phyloP scores from a whole-genome alignment of 2,329 filamentous ascomycete species.

The Arthrinium phaeospermum region DNA sequence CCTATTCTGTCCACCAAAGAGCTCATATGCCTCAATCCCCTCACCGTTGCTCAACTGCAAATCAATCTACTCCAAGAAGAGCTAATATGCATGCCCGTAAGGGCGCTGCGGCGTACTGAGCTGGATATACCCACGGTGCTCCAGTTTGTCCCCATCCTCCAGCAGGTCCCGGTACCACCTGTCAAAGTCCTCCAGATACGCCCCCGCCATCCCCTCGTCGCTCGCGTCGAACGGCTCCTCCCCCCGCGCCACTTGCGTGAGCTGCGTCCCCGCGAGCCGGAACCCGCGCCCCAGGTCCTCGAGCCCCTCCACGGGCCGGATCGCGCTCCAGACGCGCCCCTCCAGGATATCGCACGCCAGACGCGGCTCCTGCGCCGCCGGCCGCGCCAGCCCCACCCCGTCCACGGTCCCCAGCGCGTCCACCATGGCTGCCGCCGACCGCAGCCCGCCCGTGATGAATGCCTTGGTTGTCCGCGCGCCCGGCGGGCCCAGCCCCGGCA shows the following conservation, averaged over 20 bases:
- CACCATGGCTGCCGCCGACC: constrained; percentile 57
- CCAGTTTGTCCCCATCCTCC: neutral
- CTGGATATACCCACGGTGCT: neutral
- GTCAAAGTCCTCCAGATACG: neutral
- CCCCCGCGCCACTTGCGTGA: neutral
- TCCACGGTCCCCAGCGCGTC: constrained; percentile 59
- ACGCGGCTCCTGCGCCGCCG: constrained; percentile 54
- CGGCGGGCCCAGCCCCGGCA: constrained; percentile 40
- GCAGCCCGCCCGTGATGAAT: constrained; percentile 65
- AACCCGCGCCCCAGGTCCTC: neutral
- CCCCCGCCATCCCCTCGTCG: neutral
- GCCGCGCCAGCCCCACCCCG: constrained; percentile 60
- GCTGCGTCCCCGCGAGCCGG: neutral
- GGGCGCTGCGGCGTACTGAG: neutral
- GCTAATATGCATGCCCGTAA: neutral
- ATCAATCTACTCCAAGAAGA: too few relatives aligned
- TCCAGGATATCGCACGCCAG: constrained; percentile 51
- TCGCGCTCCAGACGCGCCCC: neutral
- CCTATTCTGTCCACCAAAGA: neutral
- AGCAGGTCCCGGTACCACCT: neutral
- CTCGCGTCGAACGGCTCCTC: neutral
- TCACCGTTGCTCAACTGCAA: neutral
- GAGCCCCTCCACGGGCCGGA: neutral
- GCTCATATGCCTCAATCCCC: neutral
- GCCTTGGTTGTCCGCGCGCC: constrained; percentile 52